phyloP scores from a whole-genome alignment of 1,284 basidiomycete species.

The Ganoderma lingzhi region DNA sequence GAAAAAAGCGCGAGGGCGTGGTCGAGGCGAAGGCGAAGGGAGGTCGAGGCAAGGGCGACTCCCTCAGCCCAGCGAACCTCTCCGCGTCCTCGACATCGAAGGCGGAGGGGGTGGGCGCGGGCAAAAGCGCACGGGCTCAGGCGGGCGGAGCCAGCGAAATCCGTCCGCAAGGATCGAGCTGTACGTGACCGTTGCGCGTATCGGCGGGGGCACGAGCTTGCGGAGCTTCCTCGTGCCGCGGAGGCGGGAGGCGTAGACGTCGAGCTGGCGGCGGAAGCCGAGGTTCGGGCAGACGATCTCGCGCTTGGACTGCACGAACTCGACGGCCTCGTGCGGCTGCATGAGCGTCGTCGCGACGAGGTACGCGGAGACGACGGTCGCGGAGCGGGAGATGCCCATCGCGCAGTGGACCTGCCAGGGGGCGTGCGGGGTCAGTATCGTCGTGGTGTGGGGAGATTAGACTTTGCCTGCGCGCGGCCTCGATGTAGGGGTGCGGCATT shows the following conservation, averaged over 20 bases:
- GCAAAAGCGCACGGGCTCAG: constrained; percentile 3
- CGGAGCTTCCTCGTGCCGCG: constrained; percentile 25
- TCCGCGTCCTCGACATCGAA: constrained; percentile 14
- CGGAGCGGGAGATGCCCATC: constrained; percentile 60
- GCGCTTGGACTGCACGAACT: constrained; percentile 42
- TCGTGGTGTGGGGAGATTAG: not conserved
- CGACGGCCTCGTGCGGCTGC: constrained; percentile 43
- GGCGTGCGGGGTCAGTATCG: not conserved
- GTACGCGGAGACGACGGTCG: constrained; percentile 63
- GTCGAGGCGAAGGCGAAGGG: not conserved
- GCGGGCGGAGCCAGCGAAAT: constrained; percentile 11
- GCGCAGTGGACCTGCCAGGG: constrained; percentile 59
- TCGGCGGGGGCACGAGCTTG: constrained; percentile 19
- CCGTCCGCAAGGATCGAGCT: not conserved
- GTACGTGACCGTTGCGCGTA: constrained; percentile 16
- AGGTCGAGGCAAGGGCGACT: not conserved
- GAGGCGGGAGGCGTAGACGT: constrained; percentile 39
- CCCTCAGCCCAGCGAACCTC: constrained; percentile 37
- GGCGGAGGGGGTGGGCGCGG: not conserved
- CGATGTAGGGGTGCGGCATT: not conserved
- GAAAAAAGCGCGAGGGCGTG: not conserved
- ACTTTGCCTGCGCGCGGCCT: constrained; percentile 6
- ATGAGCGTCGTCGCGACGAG: constrained; percentile 51
- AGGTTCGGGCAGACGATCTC: constrained; percentile 45
- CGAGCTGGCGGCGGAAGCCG: constrained; percentile 48